These are phyloP conservation scores for Stentor roeselii DNA, from an alignment of 73 alveolate genomes.

Conservation along the genomic window DNA sequence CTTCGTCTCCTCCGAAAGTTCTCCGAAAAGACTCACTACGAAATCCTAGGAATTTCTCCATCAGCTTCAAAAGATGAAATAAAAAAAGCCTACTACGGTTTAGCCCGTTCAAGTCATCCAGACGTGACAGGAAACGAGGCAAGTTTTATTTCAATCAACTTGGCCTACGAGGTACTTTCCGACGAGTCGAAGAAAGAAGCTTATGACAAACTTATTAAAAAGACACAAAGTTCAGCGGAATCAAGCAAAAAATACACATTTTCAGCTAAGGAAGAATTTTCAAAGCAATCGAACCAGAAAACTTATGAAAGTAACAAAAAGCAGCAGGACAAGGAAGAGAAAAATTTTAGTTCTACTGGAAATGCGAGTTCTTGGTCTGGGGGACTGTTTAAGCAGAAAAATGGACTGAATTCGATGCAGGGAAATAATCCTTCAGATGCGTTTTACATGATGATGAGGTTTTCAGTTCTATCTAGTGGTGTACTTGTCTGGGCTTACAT, in stretches of 20 bases:
- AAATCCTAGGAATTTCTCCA: neutral
- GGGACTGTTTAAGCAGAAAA: neutral
- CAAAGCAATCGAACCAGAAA: no score
- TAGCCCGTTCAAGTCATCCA: neutral
- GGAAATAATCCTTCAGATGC: neutral
- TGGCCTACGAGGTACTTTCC: neutral
- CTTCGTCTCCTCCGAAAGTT: no score
- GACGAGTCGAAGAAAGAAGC: neutral
- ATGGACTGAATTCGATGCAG: neutral
- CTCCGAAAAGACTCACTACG: constrained; percentile 1
- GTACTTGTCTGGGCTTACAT: neutral
- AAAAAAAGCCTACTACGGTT: neutral
- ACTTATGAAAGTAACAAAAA: neutral
- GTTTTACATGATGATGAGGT: neutral
- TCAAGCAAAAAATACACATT: no score
- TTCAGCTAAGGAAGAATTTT: neutral
- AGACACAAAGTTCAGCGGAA: neutral
- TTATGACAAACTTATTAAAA: neutral
- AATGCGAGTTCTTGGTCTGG: neutral
- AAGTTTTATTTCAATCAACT: neutral
- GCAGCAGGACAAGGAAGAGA: neutral
- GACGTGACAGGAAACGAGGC: neutral
- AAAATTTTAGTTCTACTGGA: neutral
- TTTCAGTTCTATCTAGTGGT: neutral
- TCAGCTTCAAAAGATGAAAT: neutral